These are phyloP conservation scores for Aureobasidium lini DNA, from an alignment of 2,329 filamentous ascomycete genomes.

Conservation along the genomic window DNA sequence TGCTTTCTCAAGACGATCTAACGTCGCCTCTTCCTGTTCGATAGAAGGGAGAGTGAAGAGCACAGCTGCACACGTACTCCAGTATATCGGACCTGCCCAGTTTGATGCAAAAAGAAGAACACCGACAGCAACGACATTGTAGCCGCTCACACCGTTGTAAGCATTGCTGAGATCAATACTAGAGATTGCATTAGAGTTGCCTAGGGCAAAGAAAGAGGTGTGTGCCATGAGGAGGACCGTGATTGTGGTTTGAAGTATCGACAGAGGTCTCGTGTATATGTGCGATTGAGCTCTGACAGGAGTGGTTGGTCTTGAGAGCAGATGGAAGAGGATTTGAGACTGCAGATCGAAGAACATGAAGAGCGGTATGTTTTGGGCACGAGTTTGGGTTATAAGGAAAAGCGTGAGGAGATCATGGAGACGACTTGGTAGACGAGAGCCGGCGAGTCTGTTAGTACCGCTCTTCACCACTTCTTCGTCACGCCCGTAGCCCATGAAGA, in stretches of 20 bases:
- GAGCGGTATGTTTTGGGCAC: conserved; percentile 76
- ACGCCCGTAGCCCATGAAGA: background rate
- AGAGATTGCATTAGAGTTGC: conserved; percentile 89
- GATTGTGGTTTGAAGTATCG: conserved; percentile 40
- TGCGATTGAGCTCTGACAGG: background rate
- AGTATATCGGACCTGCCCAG: conserved; percentile 88
- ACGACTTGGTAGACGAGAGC: conserved; percentile 23
- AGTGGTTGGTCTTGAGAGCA: conserved; percentile 12
- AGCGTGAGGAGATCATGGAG: conserved; percentile 64
- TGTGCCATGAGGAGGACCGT: conserved; percentile 72
- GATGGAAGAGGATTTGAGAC: conserved; percentile 25
- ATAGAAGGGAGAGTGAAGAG: conserved; percentile 28
- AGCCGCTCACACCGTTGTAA: conserved; percentile 82
- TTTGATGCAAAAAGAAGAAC: conserved; percentile 79
- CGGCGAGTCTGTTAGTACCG: background rate
- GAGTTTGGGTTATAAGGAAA: conserved; percentile 79
- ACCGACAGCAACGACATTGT: conserved; percentile 75
- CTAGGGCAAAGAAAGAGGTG: conserved; percentile 79
- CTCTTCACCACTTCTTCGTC: background rate
- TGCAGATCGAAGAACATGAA: conserved; percentile 67
- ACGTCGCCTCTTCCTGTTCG: conserved; percentile 2
- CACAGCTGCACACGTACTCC: conserved; percentile 60
- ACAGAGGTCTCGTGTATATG: background rate
- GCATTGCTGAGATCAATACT: conserved; percentile 91
- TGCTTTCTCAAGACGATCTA: background rate